phyloP scores from a whole-genome alignment of 163 green algal genomes.

The Prototheca wickerhamii region DNA sequence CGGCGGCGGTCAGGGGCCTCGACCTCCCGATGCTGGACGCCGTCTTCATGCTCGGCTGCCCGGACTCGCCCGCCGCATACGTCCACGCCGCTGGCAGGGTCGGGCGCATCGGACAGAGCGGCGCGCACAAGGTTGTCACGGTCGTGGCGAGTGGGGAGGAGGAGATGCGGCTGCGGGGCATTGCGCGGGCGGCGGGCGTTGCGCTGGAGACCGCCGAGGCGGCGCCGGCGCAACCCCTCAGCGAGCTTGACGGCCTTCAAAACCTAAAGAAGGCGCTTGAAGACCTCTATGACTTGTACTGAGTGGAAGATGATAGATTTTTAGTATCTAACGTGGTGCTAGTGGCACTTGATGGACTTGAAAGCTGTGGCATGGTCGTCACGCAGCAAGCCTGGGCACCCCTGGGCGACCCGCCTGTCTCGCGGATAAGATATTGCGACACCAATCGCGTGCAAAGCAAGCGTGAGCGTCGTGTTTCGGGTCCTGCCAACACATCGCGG shows the following conservation, averaged over 20 bases:
- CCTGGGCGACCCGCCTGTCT: too few species aligned
- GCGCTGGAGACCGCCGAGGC: conserved; percentile 18
- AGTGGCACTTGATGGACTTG: too few species aligned
- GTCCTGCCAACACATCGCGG: too few species aligned
- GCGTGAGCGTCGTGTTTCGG: too few species aligned
- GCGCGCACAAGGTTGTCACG: conserved; percentile 47
- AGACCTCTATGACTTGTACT: conserved; percentile 21
- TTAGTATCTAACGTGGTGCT: background rate
- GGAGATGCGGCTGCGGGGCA: conserved; percentile 20
- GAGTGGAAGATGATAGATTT: background rate
- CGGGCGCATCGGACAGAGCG: conserved; percentile 50
- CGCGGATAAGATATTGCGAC: too few species aligned
- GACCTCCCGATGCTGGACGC: conserved; percentile 74
- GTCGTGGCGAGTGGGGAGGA: conserved; percentile 47
- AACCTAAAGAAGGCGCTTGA: conserved; percentile 34
- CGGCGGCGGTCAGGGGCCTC: conserved; percentile 53
- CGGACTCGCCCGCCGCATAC: conserved; percentile 53
- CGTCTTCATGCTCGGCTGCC: conserved; percentile 67
- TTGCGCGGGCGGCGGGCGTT: conserved; percentile 42
- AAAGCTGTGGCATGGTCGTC: too few species aligned
- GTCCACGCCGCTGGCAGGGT: conserved; percentile 67
- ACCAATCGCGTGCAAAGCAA: too few species aligned
- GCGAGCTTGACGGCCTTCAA: conserved; percentile 21
- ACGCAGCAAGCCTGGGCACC: too few species aligned
- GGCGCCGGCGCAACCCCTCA: background rate